phyloP scores from a whole-genome alignment of 306 rosid genomes.

The Crataegus laevigata region DNA sequence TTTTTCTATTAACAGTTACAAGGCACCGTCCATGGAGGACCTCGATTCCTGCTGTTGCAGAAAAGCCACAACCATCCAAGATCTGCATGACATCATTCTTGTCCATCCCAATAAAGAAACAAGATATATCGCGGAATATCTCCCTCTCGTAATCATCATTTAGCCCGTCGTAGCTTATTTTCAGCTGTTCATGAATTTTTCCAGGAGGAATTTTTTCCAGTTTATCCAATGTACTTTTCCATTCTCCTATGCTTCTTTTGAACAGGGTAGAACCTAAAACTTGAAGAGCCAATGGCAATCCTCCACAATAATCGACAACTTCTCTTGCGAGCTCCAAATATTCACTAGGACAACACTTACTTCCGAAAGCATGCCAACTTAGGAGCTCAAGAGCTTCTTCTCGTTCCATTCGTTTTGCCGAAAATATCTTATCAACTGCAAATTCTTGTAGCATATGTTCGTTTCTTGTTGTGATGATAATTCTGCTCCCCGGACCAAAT shows the following conservation, averaged over 20 bases:
- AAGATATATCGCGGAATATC: slow-evolving; percentile 34
- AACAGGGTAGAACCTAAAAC: slow-evolving; percentile 24
- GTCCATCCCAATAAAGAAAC: slow-evolving; percentile 30
- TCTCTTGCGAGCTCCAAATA: background rate
- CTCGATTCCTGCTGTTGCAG: slow-evolving; percentile 24
- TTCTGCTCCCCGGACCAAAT: slow-evolving; percentile 16
- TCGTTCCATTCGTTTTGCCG: background rate
- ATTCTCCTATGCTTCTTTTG: slow-evolving; percentile 1
- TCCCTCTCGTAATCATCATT: background rate
- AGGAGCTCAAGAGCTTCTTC: slow-evolving; percentile 20
- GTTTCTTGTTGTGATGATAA: slow-evolving; percentile 21
- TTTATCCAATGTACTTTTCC: slow-evolving; percentile 22
- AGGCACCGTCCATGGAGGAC: slow-evolving; percentile 29
- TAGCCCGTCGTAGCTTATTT: slow-evolving; percentile 20
- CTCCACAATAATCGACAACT: slow-evolving; percentile 14
- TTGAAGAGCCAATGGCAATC: slow-evolving; percentile 37
- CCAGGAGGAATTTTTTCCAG: slow-evolving; percentile 13
- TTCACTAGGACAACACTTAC: background rate
- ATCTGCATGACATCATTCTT: slow-evolving; percentile 18
- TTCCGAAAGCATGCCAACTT: slow-evolving; percentile 29
- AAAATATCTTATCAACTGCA: background rate
- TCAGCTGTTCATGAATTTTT: slow-evolving; percentile 9
- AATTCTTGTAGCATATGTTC: background rate
- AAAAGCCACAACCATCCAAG: slow-evolving; percentile 28
- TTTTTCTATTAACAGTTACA: background rate